These are phyloP conservation scores for Cochlearia excelsa DNA, from an alignment of 345 rosid species.

Conservation along the genomic window DNA sequence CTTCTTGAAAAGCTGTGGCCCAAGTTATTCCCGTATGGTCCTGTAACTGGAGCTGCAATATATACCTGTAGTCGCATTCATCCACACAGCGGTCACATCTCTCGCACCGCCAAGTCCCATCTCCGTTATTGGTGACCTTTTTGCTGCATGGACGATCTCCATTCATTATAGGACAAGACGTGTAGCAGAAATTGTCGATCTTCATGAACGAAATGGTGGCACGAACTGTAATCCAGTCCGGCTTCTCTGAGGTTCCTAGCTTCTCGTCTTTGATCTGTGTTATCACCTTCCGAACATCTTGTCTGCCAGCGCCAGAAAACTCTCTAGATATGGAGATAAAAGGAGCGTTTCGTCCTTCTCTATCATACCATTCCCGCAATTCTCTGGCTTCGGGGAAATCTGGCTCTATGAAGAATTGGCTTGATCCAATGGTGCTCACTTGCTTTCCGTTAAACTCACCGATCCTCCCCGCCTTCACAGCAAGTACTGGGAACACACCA, in stretches of 20 bases:
- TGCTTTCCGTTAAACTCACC: slow-evolving; percentile 81
- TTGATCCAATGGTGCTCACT: slow-evolving; percentile 69
- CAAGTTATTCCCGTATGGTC: slow-evolving; percentile 83
- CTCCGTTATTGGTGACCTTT: slow-evolving; percentile 83
- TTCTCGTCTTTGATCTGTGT: slow-evolving; percentile 86
- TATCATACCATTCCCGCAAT: slow-evolving; percentile 74
- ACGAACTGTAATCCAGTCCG: slow-evolving; percentile 78
- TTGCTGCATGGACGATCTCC: slow-evolving; percentile 82
- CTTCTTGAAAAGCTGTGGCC: slow-evolving; percentile 89
- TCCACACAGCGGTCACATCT: slow-evolving; percentile 64
- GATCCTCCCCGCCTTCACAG: slow-evolving; percentile 71
- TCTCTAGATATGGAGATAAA: slow-evolving; percentile 72
- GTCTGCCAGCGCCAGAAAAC: slow-evolving; percentile 40
- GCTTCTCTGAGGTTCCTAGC: slow-evolving; percentile 85
- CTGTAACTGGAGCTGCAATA: slow-evolving; percentile 82
- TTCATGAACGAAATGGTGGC: slow-evolving; percentile 66
- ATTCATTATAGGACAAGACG: slow-evolving; percentile 75
- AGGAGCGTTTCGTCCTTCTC: slow-evolving; percentile 58
- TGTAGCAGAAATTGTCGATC: slow-evolving; percentile 77
- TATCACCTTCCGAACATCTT: slow-evolving; percentile 57
- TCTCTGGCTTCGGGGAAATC: slow-evolving; percentile 62
- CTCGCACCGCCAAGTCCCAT: slow-evolving; percentile 87
- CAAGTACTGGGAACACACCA: slow-evolving; percentile 73
- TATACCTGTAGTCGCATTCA: slow-evolving; percentile 82
- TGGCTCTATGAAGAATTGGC: slow-evolving; percentile 70